phyloP scores from a whole-genome alignment of 1,284 basidiomycete species.

The Ceratobasidium sp. region DNA sequence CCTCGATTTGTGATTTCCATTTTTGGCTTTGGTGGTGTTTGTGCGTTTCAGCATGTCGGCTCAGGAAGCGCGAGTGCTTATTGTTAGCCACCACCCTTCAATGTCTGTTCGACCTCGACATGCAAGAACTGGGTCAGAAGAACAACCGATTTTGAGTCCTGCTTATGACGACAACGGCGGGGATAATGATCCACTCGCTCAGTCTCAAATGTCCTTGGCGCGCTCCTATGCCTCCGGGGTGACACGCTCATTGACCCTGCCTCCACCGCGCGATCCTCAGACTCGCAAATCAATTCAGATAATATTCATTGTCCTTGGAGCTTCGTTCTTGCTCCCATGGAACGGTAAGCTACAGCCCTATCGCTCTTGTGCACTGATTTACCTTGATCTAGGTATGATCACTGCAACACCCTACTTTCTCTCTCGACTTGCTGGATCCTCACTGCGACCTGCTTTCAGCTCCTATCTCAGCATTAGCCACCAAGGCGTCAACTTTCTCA shows the following conservation, averaged over 20 bases:
- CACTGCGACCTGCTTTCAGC: conserved; percentile 42
- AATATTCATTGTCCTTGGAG: conserved; percentile 58
- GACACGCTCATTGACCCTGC: conserved; percentile 23
- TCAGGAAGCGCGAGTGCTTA: background rate
- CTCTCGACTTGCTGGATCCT: conserved; percentile 32
- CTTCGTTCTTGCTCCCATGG: conserved; percentile 29
- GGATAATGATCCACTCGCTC: conserved; percentile 17
- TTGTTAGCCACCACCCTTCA: conserved; percentile 7
- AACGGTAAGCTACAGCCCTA: conserved; percentile 7
- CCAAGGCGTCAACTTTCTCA: conserved; percentile 38
- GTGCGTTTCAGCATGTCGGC: background rate
- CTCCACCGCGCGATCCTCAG: conserved; percentile 29
- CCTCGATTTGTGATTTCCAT: conserved; percentile 18
- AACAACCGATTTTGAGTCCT: conserved; percentile 11
- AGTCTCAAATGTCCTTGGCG: conserved; percentile 34
- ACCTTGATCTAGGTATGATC: conserved; percentile 30
- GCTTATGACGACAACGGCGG: background rate
- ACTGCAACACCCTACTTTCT: conserved; percentile 41
- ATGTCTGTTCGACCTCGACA: conserved; percentile 26
- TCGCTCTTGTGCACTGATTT: conserved; percentile 26
- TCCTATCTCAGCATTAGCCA: conserved; percentile 42
- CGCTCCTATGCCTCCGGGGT: conserved; percentile 25
- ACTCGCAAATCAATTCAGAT: conserved; percentile 48
- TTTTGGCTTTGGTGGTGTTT: conserved; percentile 1
- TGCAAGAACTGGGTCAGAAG: conserved; percentile 2